phyloP scores from a whole-genome alignment of 257 asterid genomes.

The Capsicum rhomboideum region DNA sequence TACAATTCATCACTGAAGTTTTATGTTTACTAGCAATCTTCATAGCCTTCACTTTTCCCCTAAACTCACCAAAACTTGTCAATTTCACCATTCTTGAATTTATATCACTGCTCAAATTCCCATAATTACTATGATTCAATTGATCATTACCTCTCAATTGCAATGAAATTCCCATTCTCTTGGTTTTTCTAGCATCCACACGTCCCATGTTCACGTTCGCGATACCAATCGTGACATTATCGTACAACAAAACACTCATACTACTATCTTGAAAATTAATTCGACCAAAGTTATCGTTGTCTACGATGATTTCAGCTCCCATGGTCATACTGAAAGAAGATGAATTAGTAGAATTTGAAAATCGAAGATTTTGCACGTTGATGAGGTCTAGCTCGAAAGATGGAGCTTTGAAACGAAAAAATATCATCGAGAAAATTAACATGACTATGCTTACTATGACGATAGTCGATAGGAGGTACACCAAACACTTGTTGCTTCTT shows the following conservation, averaged over 20 bases:
- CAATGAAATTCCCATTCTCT: conserved; percentile 16
- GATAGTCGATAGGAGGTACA: conserved; percentile 20
- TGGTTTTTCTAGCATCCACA: conserved; percentile 16
- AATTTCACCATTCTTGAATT: conserved; percentile 22
- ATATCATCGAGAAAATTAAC: conserved; percentile 24
- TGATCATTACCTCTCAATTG: conserved; percentile 6
- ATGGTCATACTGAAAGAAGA: conserved; percentile 24
- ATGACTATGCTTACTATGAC: conserved; percentile 31
- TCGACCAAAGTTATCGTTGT: conserved; percentile 40
- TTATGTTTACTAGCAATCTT: conserved; percentile 20
- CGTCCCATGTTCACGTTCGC: conserved; percentile 4
- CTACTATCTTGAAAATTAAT: conserved; percentile 27
- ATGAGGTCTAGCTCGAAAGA: conserved; percentile 13
- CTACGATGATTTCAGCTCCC: conserved; percentile 15
- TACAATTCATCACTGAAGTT: conserved; percentile 43
- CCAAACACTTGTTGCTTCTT: conserved; percentile 33
- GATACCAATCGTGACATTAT: conserved; percentile 28
- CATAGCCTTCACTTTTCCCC: conserved; percentile 40
- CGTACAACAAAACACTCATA: conserved; percentile 14
- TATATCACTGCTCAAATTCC: conserved; percentile 29
- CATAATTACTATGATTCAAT: neutral
- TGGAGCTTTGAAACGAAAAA: conserved; percentile 31
- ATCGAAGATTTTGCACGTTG: conserved; percentile 9
- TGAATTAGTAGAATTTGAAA: neutral
- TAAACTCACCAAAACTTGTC: conserved; percentile 24